A percentile compares a stretch with the other conserved stretches of the same genome.
These are phyloP conservation scores for Penicillium longicatenatum DNA, from an alignment of 495 filamentous ascomycete species.

Conservation along the genomic window DNA sequence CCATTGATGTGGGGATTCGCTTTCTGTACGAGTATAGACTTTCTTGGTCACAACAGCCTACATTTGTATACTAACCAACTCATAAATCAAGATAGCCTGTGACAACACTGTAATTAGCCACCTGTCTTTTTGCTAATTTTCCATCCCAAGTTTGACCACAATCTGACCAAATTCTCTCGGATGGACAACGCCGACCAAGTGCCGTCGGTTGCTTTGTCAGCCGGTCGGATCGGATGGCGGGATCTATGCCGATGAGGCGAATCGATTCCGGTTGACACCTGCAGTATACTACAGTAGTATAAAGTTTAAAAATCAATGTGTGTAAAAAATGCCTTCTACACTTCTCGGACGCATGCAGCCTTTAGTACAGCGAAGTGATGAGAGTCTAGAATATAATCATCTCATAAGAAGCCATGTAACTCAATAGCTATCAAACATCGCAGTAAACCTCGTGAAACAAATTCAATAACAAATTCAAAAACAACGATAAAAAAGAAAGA, in stretches of 20 bases:
- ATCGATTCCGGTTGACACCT: neutral
- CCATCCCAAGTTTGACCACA: neutral
- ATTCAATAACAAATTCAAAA: too few species aligned
- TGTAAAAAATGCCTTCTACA: too few species aligned
- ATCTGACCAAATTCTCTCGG: neutral
- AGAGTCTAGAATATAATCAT: neutral
- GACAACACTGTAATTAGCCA: too few species aligned
- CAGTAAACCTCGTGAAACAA: too few species aligned
- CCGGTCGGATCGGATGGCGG: conserved; percentile 4
- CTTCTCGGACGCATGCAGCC: too few species aligned
- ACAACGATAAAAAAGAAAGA: too few species aligned
- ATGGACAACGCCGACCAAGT: neutral
- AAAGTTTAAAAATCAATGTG: neutral
- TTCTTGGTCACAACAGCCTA: neutral
- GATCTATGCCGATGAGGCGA: neutral
- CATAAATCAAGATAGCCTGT: neutral
- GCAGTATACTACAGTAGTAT: neutral
- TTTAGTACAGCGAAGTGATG: too few species aligned
- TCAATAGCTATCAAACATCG: neutral
- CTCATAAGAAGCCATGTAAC: neutral
- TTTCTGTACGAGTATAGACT: neutral
- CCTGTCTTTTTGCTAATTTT: neutral
- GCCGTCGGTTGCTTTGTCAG: conserved; percentile 8
- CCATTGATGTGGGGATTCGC: conserved; percentile 29
- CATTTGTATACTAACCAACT: neutral